Evolutionary conservation across 257 asterid genomes (phyloP).

Genomic region (Nicotiana otophora): DNA sequence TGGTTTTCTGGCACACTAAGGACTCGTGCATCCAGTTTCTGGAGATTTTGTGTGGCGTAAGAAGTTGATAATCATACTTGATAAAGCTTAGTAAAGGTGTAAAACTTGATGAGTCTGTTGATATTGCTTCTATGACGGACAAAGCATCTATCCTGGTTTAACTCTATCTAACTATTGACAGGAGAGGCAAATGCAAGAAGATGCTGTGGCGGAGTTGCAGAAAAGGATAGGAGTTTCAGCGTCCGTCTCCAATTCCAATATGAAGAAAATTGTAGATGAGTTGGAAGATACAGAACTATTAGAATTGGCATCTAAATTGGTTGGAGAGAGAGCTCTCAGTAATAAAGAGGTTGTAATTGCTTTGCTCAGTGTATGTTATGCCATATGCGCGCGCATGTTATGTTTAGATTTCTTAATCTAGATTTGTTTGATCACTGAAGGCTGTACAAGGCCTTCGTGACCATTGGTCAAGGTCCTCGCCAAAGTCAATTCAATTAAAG

Average conservation of each 20-base stretch:
- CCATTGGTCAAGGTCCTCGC: constrained; percentile 65
- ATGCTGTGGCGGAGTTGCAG: constrained; percentile 51
- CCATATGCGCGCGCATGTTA: not conserved
- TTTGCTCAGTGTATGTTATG: constrained; percentile 3
- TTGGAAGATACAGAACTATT: constrained; percentile 64
- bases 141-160: not conserved
- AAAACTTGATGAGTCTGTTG: not conserved
- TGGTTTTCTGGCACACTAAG: not conserved
- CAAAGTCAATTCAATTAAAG: constrained; percentile 56
- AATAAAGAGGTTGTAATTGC: constrained; percentile 49
- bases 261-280: constrained; percentile 45
- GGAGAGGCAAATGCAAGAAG: constrained; percentile 49
- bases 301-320: constrained; percentile 52
- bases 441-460: constrained; percentile 71
- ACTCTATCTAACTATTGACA: constrained; percentile 19
- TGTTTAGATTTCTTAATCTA: not conserved
- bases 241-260: constrained; percentile 35
- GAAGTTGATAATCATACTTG: not conserved
- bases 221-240: constrained; percentile 52
- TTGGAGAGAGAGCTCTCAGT: constrained; percentile 35
- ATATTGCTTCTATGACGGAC: not conserved
- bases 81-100: not conserved
- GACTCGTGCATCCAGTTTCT: not conserved
- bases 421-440: constrained; percentile 29
- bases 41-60: not conserved